A percentile compares a stretch with the other conserved stretches of the same genome.
Evolutionary conservation across 2,329 filamentous ascomycete genomes (phyloP).

Genomic region (Rhytidhysteron rufulum): DNA sequence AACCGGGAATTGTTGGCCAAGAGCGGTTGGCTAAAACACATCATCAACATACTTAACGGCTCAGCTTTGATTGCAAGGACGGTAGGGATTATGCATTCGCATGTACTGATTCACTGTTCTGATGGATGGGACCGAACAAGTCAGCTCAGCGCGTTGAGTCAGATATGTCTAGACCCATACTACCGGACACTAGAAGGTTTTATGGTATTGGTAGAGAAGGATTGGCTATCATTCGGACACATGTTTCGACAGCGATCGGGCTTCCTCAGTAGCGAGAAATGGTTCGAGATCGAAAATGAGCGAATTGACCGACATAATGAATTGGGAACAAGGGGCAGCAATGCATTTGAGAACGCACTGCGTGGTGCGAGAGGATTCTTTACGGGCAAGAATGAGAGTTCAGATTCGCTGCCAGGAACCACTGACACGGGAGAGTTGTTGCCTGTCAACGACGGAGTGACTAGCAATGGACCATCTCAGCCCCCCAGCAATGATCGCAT

Average conservation of each 20-base stretch:
- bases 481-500: conserved; percentile 33
- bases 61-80: conserved; percentile 79
- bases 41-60: conserved; percentile 77
- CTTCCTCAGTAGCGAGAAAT: conserved; percentile 83
- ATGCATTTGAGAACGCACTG: conserved; percentile 81
- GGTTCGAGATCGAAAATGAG: conserved; percentile 87
- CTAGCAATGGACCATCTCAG: conserved; percentile 24
- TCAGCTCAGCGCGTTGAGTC: conserved; percentile 85
- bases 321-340: conserved; percentile 51
- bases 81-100: conserved; percentile 87
- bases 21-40: conserved; percentile 90
- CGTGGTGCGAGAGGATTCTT: conserved; percentile 86
- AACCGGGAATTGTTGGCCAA: conserved; percentile 76
- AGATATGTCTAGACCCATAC: conserved; percentile 93
- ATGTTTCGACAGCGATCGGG: conserved; percentile 95
- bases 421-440: conserved; percentile 42
- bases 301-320: conserved; percentile 51
- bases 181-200: conserved; percentile 93
- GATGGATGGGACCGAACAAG: conserved; percentile 98
- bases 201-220: conserved; percentile 91
- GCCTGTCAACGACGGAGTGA: conserved; percentile 45
- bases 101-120: conserved; percentile 95
- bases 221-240: conserved; percentile 96
- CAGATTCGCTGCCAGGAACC: conserved; percentile 58
- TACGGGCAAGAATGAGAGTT: conserved; percentile 69